Percentiles rank a stretch among this genome's conserved stretches.
phyloP scores from a whole-genome alignment of 2,329 filamentous ascomycete genomes.

The Apiospora hydei region DNA sequence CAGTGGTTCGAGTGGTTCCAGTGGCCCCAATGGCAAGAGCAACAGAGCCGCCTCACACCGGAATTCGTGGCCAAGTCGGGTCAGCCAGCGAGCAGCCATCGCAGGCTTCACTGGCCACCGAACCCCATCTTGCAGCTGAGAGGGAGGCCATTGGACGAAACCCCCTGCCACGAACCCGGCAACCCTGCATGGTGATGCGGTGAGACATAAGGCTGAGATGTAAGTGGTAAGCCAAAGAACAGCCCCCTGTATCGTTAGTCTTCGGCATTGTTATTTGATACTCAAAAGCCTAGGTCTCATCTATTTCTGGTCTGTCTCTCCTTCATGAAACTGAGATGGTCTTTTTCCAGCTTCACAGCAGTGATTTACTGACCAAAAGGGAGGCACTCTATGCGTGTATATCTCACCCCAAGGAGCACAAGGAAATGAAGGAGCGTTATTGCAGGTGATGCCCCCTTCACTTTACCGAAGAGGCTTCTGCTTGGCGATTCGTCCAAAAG shows the following conservation, averaged over 20 bases:
- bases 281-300: not conserved
- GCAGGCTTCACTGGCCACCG: not conserved
- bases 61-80: not conserved
- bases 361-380: too few species aligned
- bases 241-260: not conserved
- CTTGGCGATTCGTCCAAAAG: not conserved
- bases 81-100: not conserved
- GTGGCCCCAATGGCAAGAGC: not conserved
- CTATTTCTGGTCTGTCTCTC: not conserved
- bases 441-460: not conserved
- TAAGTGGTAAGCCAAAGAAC: not conserved
- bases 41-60: slow-evolving; percentile 15
- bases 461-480: not conserved
- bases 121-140: not conserved
- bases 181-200: slow-evolving; percentile 7
- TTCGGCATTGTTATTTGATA: not conserved
- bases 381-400: not conserved
- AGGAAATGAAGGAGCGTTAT: not conserved
- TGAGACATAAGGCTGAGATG: slow-evolving; percentile 18
- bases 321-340: too few species aligned
- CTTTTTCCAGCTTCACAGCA: too few species aligned
- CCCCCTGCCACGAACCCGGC: not conserved
- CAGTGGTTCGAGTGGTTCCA: not conserved
- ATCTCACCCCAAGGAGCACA: not conserved
- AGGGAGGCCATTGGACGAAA: not conserved